Conservation (phyloP, 805 yeast species). For the Zygotorulaspora chibaensis region DNA sequence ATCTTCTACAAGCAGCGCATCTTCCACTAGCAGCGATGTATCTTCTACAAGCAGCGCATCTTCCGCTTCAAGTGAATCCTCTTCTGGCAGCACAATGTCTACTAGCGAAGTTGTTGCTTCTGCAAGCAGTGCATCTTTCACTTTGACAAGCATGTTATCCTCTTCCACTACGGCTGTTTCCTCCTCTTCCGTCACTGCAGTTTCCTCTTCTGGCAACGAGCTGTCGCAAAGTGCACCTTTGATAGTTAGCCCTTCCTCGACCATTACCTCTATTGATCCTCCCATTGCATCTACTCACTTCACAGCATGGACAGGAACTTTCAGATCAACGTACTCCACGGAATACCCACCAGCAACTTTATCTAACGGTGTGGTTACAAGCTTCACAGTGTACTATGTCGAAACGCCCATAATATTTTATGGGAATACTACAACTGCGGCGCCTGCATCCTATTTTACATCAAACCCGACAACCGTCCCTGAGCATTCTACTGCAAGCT, state of each 20-base stretch:
- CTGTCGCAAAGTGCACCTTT: slow-evolving; percentile 7
- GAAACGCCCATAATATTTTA: slow-evolving; percentile 12
- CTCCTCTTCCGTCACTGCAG: slow-evolving; percentile 8
- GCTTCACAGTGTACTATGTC: slow-evolving; percentile 14
- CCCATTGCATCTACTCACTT: neutral
- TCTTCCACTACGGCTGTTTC: slow-evolving; percentile 10
- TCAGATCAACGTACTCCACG: slow-evolving; percentile 3
- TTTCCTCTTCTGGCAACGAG: slow-evolving; percentile 10
- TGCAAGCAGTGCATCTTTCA: neutral
- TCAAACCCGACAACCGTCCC: slow-evolving; percentile 5
- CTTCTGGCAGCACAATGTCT: slow-evolving; percentile 4
- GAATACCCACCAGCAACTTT: slow-evolving; percentile 6
- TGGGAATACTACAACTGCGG: slow-evolving; percentile 2
- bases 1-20: neutral
- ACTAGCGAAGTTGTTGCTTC: slow-evolving; percentile 14
- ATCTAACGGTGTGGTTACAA: slow-evolving; percentile 5
- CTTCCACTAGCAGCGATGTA: slow-evolving; percentile 11
- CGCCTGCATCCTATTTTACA: slow-evolving; percentile 1
- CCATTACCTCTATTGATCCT: slow-evolving; percentile 6
- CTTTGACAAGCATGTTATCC: slow-evolving; percentile 4
- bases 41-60: slow-evolving; percentile 7
- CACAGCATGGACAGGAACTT: slow-evolving; percentile 4
- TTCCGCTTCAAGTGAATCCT: neutral
- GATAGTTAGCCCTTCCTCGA: slow-evolving; percentile 4
- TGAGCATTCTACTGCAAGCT: slow-evolving; percentile 2